phyloP scores from a whole-genome alignment of 1,284 basidiomycete species.

The Sanghuangporus weigelae region DNA sequence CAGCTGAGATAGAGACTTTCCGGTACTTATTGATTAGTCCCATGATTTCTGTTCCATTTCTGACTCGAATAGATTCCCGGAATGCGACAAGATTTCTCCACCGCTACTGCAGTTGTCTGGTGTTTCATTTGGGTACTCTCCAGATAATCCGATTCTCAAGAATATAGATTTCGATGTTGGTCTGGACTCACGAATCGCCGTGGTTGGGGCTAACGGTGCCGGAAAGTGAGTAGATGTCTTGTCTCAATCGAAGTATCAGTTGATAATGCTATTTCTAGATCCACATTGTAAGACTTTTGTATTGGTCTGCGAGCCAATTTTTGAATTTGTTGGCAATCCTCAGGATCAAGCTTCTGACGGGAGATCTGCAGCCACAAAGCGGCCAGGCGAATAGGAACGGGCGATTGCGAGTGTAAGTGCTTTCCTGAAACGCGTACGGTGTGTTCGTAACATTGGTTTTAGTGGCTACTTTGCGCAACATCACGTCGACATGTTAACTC shows the following conservation, averaged over 20 bases:
- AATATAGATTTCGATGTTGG: conserved; percentile 87
- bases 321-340: neutral
- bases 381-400: conserved; percentile 91
- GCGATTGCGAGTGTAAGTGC: conserved; percentile 75
- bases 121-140: conserved; percentile 87
- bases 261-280: neutral
- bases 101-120: conserved; percentile 94
- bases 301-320: no score
- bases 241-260: neutral
- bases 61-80: conserved; percentile 61
- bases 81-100: conserved; percentile 93
- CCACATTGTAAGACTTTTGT: conserved; percentile 8
- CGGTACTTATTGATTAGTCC: conserved; percentile 16
- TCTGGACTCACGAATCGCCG: conserved; percentile 84
- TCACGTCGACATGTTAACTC: conserved; percentile 90
- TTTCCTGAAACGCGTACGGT: conserved; percentile 23
- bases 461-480: conserved; percentile 96
- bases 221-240: conserved; percentile 48
- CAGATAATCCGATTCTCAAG: conserved; percentile 78
- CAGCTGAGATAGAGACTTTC: conserved; percentile 87
- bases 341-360: conserved; percentile 86
- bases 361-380: conserved; percentile 75
- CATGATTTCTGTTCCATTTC: conserved; percentile 1
- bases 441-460: neutral
- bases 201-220: conserved; percentile 82